Conservation (phyloP, 495 filamentous ascomycete species). For the Podospora sp. region DNA sequence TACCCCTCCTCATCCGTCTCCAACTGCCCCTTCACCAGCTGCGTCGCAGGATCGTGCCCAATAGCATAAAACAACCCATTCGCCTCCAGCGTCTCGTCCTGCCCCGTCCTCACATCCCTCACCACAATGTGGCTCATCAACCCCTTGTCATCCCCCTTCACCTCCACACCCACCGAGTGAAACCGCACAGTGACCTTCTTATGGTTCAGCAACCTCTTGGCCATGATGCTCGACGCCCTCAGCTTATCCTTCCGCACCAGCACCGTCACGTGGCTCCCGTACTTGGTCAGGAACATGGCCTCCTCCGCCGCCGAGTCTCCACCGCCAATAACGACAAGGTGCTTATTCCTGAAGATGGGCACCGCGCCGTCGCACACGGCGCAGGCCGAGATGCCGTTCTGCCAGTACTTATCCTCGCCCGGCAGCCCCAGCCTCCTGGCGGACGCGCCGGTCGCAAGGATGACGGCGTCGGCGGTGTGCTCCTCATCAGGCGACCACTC, state of each 20-base stretch:
- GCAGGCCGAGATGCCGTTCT: conserved; percentile 93
- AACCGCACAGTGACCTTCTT: conserved; percentile 88
- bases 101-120: conserved; percentile 75
- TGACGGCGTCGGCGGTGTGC: conserved; percentile 84
- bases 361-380: conserved; percentile 97
- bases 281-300: conserved; percentile 96
- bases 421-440: conserved; percentile 77
- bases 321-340: conserved; percentile 91
- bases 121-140: conserved; percentile 84
- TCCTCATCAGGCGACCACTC: conserved; percentile 77
- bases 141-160: conserved; percentile 80
- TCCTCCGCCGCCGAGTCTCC: conserved; percentile 98
- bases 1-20: conserved; percentile 85
- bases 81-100: conserved; percentile 78
- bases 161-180: conserved; percentile 78
- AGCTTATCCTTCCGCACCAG: conserved; percentile 85
- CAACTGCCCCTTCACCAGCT: conserved; percentile 82
- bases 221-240: conserved; percentile 89
- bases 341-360: conserved; percentile 96
- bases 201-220: conserved; percentile 75
- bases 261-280: conserved; percentile 91
- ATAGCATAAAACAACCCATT: conserved; percentile 98
- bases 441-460: conserved; percentile 94
- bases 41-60: conserved; percentile 92
- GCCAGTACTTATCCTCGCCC: conserved; percentile 96